Evolutionary conservation across 225 moss, liverwort and hornwort genomes (phyloP).

Genomic region (Sphagnum tenellum): DNA sequence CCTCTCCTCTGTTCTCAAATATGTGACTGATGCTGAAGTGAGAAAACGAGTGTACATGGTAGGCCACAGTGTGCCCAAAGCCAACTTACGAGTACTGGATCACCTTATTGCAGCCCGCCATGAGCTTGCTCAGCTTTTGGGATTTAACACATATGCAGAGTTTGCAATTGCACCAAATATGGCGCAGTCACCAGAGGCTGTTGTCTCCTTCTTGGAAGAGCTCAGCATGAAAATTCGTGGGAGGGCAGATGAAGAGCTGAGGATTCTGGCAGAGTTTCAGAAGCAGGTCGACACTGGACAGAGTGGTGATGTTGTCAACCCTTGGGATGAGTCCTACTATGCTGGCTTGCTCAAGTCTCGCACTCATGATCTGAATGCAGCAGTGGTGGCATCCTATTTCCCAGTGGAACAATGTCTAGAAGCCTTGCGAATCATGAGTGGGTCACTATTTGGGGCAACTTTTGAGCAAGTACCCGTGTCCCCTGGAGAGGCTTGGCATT

Average conservation of each 20-base stretch:
- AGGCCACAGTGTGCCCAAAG: slow-evolving; percentile 93
- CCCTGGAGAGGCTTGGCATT: slow-evolving; percentile 94
- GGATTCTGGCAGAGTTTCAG: slow-evolving; percentile 69
- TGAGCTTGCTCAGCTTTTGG: slow-evolving; percentile 93
- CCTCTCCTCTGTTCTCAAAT: slow-evolving; percentile 85
- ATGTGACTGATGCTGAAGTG: slow-evolving; percentile 81
- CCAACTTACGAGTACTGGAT: slow-evolving; percentile 90
- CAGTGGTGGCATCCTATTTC: slow-evolving; percentile 91
- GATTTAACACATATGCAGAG: slow-evolving; percentile 83
- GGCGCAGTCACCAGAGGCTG: slow-evolving; percentile 93
- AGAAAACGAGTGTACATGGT: slow-evolving; percentile 82
- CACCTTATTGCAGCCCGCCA: slow-evolving; percentile 94
- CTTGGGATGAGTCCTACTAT: slow-evolving; percentile 97
- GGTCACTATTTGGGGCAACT: slow-evolving; percentile 79
- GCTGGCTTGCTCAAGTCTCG: slow-evolving; percentile 80
- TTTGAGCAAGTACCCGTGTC: slow-evolving; percentile 78
- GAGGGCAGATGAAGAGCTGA: slow-evolving; percentile 92
- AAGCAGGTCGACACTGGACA: slow-evolving; percentile 70
- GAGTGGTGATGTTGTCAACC: slow-evolving; percentile 48
- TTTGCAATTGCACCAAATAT: slow-evolving; percentile 85
- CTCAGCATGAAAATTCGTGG: slow-evolving; percentile 64
- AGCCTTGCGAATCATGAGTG: slow-evolving; percentile 73
- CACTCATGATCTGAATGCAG: slow-evolving; percentile 66
- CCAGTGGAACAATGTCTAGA: slow-evolving; percentile 87
- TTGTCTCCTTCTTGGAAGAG: slow-evolving; percentile 69